Base-by-base conservation (phyloP, 495 filamentous ascomycete genomes). In the Platismatia glauca region DNA sequence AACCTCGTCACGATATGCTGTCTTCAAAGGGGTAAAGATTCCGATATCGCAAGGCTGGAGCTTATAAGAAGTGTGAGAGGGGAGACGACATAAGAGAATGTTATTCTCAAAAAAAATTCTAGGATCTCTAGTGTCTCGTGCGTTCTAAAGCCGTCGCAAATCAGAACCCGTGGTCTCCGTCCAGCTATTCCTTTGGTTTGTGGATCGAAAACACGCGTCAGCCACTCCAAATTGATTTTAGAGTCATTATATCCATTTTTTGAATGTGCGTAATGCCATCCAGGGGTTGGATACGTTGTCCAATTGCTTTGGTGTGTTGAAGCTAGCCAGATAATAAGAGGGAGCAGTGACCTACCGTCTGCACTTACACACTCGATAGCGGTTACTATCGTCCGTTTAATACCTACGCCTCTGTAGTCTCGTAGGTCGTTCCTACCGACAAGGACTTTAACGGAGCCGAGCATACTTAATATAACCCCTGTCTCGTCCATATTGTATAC, bases 291-390 rank as follows among this genome's bases (percentile, higher is more conserved):
- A n/a, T 41, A 63, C 9, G 50, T 66, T 18, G 65, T 70, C 65
- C 65, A 71, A 48, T 64, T 66, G 48, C 58, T 66, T 57, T 62
- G 59, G 33, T 71, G 59, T 8, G 68, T 71, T 0, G 58, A 24
- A n/a, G 68, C 68, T 52, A 65, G 68, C 69, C 58, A 71, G 44
- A 71, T 70, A 7, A 76, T 72, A 37, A 73, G 58, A 31, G 66
- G 63, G 22, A 22, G 0, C 37, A 69, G 24, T 39, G 12, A 71
- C 64, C 66, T 68, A 67, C 70, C 63, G 55, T 70, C 34, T 29
- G 66, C 72, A 61, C 64, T 70, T 20, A 74, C 69, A 46, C 69
- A 76, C 48, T 76, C 67, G 57, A 74, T 72, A 0, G 74, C 68
- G 43, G 73, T 75, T 18, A 76, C 68, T 16, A 61, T 69, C 39